These are phyloP conservation scores for Sporobolomyces pararoseus DNA, from an alignment of 768 basidiomycete genomes.

Conservation along the genomic window DNA sequence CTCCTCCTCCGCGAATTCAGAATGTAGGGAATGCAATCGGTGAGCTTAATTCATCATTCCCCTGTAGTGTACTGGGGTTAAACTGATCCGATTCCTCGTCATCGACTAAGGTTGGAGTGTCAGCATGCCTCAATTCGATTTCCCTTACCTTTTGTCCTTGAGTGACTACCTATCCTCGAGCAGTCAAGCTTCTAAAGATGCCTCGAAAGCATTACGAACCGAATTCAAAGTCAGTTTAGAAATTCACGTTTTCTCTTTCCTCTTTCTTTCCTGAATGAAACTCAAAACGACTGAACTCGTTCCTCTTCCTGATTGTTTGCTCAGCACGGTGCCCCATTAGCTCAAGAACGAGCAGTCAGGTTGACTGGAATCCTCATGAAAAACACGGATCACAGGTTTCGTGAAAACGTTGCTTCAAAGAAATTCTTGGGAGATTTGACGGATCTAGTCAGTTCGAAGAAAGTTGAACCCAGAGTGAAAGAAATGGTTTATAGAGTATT, in stretches of 20 bases:
- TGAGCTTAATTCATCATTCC: not conserved
- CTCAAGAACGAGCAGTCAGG: slow-evolving; percentile 20
- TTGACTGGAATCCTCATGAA: slow-evolving; percentile 26
- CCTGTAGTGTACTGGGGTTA: not conserved
- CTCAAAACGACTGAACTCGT: not conserved
- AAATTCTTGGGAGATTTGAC: slow-evolving; percentile 39
- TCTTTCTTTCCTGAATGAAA: not conserved
- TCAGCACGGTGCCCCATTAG: slow-evolving; percentile 22
- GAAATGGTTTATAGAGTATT: slow-evolving; percentile 38
- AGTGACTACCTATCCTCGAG: slow-evolving; percentile 26
- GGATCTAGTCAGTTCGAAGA: slow-evolving; percentile 19
- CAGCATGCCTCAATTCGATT: slow-evolving; percentile 34
- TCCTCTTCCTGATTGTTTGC: not conserved
- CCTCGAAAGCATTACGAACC: slow-evolving; percentile 36
- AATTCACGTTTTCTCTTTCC: not conserved
- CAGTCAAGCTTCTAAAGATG: slow-evolving; percentile 20
- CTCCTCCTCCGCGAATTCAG: slow-evolving; percentile 12
- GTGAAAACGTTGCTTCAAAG: slow-evolving; percentile 36
- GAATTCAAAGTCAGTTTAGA: slow-evolving; percentile 37
- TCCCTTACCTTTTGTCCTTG: slow-evolving; percentile 24
- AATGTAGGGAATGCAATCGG: slow-evolving; percentile 35
- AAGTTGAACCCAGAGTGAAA: slow-evolving; percentile 28
- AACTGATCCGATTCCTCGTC: not conserved
- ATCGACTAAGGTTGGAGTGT: slow-evolving; percentile 26
- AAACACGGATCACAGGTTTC: slow-evolving; percentile 37